A percentile compares a stretch with the other conserved stretches of the same genome.
Conservation (phyloP, 129 eudicot species). For the Arctium lappa region DNA sequence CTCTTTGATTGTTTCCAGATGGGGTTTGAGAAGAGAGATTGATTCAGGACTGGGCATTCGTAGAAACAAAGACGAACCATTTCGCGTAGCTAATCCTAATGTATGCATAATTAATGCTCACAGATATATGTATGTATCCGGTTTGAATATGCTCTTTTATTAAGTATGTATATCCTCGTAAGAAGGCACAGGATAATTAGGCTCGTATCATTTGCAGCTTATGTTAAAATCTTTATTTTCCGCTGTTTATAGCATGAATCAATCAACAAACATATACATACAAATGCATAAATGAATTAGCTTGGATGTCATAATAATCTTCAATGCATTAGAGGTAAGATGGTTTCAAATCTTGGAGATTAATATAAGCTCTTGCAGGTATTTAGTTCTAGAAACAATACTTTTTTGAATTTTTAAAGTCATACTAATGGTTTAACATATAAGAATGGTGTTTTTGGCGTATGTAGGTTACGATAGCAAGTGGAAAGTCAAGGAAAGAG, state of each 20-base stretch:
- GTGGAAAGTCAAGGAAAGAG: slow-evolving; percentile 46
- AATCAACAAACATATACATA: background rate
- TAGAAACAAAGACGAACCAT: slow-evolving; percentile 40
- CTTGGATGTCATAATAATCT: too few relatives aligned
- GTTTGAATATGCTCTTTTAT: slow-evolving; percentile 39
- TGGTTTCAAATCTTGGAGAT: too few relatives aligned
- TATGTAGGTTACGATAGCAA: slow-evolving; percentile 60
- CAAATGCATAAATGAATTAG: background rate
- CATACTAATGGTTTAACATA: background rate
- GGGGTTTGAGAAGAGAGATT: slow-evolving; percentile 46
- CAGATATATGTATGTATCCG: slow-evolving; percentile 35
- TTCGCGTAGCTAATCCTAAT: slow-evolving; percentile 69
- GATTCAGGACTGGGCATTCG: slow-evolving; percentile 28
- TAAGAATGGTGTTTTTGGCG: background rate
- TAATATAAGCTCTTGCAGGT: too few relatives aligned
- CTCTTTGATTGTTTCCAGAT: slow-evolving; percentile 37
- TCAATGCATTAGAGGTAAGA: too few relatives aligned
- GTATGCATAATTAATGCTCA: slow-evolving; percentile 56
- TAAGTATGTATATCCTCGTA: slow-evolving; percentile 32
- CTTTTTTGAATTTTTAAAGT: background rate
- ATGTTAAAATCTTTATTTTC: background rate
- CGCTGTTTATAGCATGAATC: background rate
- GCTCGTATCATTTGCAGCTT: slow-evolving; percentile 3
- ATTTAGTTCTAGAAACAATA: background rate
- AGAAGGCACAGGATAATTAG: background rate